Evolutionary conservation across 2,329 filamentous ascomycete genomes (phyloP).

Genomic region (Sporothrix luriei): DNA sequence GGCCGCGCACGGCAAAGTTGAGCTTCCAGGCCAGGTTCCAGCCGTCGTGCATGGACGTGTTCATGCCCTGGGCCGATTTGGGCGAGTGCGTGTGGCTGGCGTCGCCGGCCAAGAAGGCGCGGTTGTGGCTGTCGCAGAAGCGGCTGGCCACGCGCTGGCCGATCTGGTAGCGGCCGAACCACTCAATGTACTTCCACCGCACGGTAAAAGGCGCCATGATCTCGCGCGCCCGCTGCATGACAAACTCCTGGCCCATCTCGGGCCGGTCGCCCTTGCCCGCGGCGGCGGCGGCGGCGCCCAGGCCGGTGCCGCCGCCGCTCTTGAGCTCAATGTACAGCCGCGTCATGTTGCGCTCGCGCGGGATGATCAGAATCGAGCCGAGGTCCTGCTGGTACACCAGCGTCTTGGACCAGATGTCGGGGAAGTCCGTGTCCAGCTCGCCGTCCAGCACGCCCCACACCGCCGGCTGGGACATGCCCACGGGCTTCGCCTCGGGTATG

Average conservation of each 20-base stretch:
- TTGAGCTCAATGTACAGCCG: constrained; percentile 64
- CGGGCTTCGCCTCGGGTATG: constrained; percentile 50
- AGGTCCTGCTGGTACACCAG: constrained; percentile 67
- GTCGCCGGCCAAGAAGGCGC: constrained; percentile 65
- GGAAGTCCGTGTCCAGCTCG: constrained; percentile 70
- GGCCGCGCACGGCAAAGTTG: constrained; percentile 57
- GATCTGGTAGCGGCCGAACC: constrained; percentile 74
- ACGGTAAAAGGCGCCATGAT: constrained; percentile 62
- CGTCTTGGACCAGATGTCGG: constrained; percentile 74
- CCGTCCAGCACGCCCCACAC: constrained; percentile 74
- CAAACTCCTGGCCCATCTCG: constrained; percentile 59
- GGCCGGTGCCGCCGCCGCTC: constrained; percentile 34
- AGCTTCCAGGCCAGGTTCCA: constrained; percentile 66
- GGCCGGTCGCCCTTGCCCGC: constrained; percentile 33
- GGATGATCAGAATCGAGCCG: constrained; percentile 73
- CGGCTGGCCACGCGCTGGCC: constrained; percentile 70
- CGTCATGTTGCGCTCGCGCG: constrained; percentile 72
- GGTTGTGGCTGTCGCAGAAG: constrained; percentile 64
- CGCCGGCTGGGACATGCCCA: constrained; percentile 41
- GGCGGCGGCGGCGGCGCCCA: background rate
- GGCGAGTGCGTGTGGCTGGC: constrained; percentile 68
- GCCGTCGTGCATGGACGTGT: constrained; percentile 63
- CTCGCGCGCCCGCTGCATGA: constrained; percentile 64
- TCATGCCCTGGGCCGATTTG: constrained; percentile 67
- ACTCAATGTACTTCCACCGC: constrained; percentile 63